A percentile compares a stretch with the other conserved stretches of the same genome.
phyloP scores from a whole-genome alignment of 2,329 filamentous ascomycete genomes.

The Pestalotiopsis sp. region DNA sequence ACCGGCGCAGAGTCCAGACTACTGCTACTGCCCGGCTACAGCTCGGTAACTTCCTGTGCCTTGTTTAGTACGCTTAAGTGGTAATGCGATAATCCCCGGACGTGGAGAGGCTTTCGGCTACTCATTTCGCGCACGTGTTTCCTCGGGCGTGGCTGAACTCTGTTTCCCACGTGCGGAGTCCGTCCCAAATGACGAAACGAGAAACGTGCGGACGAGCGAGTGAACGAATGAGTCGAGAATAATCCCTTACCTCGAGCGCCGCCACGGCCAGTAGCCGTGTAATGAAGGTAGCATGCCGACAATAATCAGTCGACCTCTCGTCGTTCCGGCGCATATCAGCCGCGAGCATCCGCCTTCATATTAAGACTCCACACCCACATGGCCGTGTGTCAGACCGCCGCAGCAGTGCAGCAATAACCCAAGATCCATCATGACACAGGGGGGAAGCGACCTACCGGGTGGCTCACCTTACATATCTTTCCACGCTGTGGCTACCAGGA shows the following conservation, averaged over 20 bases:
- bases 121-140: conserved; percentile 5
- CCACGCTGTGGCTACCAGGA: not conserved
- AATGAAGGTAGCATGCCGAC: not conserved
- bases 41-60: not conserved
- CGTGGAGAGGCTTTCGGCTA: not conserved
- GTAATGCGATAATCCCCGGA: not conserved
- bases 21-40: not conserved
- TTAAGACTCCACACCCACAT: conserved; percentile 10
- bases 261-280: not conserved
- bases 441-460: not conserved
- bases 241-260: not conserved
- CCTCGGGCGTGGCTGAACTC: conserved; percentile 5
- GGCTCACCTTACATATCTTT: not conserved
- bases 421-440: conserved; percentile 12
- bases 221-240: not conserved
- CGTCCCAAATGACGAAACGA: not conserved
- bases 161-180: conserved; percentile 3
- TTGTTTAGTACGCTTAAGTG: not conserved
- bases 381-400: conserved; percentile 8
- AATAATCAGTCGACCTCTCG: not conserved
- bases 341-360: conserved; percentile 7
- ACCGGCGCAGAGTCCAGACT: not conserved
- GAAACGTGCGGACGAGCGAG: not conserved
- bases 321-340: not conserved
- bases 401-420: not conserved